These are phyloP conservation scores for Cercospora beticola DNA, from an alignment of 2,329 filamentous ascomycete genomes.

Conservation along the genomic window DNA sequence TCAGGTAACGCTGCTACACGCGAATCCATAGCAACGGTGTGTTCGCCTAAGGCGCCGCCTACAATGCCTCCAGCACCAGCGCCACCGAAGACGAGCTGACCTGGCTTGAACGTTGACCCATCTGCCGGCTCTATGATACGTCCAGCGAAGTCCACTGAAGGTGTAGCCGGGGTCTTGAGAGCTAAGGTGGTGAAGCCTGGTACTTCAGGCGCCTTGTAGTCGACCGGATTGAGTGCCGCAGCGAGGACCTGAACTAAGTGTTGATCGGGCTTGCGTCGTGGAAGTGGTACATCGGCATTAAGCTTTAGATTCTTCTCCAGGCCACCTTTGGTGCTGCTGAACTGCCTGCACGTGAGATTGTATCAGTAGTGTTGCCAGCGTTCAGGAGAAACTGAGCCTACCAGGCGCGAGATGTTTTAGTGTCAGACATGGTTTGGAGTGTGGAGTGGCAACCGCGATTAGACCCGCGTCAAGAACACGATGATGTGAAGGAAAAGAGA, in stretches of 20 bases:
- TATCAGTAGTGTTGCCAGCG: neutral
- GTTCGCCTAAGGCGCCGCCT: conserved; percentile 42
- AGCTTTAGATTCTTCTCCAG: conserved; percentile 57
- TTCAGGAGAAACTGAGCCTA: no score
- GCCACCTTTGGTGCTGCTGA: conserved; percentile 46
- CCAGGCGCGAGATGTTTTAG: conserved; percentile 55
- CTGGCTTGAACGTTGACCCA: conserved; percentile 35
- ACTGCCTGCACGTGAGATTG: conserved; percentile 46
- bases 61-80: conserved; percentile 35
- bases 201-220: conserved; percentile 62
- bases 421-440: conserved; percentile 8
- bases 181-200: conserved; percentile 42
- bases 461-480: neutral
- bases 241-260: conserved; percentile 57
- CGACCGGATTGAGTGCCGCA: conserved; percentile 57
- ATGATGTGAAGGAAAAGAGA: neutral
- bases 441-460: neutral
- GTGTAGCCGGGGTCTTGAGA: conserved; percentile 46
- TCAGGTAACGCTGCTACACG: conserved; percentile 45
- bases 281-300: conserved; percentile 43
- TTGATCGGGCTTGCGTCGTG: conserved; percentile 42
- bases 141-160: conserved; percentile 55
- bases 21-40: conserved; percentile 39
- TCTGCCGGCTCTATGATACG: conserved; percentile 46
- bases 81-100: conserved; percentile 44